A percentile compares a stretch with the other conserved stretches of the same genome.
These are phyloP conservation scores for Knufia petricola DNA, from an alignment of 2,329 filamentous ascomycete genomes.

Conservation along the genomic window DNA sequence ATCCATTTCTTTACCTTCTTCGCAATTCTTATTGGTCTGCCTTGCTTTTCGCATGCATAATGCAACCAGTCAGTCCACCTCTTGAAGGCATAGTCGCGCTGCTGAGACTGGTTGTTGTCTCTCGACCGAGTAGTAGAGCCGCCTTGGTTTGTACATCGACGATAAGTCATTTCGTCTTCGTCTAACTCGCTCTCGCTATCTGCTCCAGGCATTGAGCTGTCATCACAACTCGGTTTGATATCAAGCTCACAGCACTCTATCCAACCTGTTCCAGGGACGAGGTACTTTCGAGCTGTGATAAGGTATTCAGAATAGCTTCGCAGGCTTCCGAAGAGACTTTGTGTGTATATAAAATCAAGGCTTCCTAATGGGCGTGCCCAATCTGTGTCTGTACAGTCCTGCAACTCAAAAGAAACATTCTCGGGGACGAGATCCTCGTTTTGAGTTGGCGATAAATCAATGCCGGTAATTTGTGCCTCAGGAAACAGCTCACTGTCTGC, in stretches of 20 bases:
- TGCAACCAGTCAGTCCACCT: slow-evolving; percentile 40
- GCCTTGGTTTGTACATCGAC: no score
- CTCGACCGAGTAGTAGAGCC: no score
- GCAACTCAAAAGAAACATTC: slow-evolving; percentile 66
- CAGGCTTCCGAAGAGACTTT: slow-evolving; percentile 50
- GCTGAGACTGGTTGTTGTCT: no score
- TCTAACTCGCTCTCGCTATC: no score
- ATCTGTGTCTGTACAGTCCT: slow-evolving; percentile 54
- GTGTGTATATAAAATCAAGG: slow-evolving; percentile 53
- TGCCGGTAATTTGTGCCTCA: slow-evolving; percentile 49
- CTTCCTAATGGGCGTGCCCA: slow-evolving; percentile 44
- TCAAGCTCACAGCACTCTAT: slow-evolving; percentile 37
- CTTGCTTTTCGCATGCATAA: slow-evolving; percentile 35
- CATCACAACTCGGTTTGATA: slow-evolving; percentile 42
- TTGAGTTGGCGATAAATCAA: slow-evolving; percentile 60
- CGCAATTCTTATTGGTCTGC: slow-evolving; percentile 40
- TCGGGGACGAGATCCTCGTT: slow-evolving; percentile 55
- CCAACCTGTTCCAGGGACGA: slow-evolving; percentile 46
- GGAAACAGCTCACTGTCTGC: slow-evolving; percentile 46
- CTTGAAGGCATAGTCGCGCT: slow-evolving; percentile 35
- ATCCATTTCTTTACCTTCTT: slow-evolving; percentile 46
- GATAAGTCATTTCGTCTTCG: no score
- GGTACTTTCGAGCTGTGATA: slow-evolving; percentile 40
- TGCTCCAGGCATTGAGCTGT: slow-evolving; percentile 39
- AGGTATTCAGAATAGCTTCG: slow-evolving; percentile 49